Conservation (phyloP, 2,329 filamentous ascomycete genomes). For the Coniochaeta pulveracea region DNA sequence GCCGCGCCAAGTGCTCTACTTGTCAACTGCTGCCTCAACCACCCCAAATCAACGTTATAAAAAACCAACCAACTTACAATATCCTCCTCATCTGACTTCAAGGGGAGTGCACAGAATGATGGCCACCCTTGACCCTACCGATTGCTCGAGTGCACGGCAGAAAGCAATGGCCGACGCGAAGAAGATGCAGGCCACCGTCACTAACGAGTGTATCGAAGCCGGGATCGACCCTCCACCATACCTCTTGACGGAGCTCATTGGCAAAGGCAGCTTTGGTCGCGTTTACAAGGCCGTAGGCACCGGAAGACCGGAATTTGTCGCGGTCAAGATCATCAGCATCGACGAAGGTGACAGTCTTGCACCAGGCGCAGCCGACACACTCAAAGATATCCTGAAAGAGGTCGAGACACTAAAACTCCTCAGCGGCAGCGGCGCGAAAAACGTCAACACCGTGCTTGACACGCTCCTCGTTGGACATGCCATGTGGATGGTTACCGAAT, state of each 20-base stretch:
- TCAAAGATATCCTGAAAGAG: conserved; percentile 55
- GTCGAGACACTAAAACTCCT: conserved; percentile 58
- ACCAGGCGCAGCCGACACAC: conserved; percentile 50
- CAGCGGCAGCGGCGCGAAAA: conserved; percentile 59
- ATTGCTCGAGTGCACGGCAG: no score
- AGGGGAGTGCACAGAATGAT: no score
- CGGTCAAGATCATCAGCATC: conserved; percentile 70
- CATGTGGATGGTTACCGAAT: conserved; percentile 78
- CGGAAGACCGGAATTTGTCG: conserved; percentile 37
- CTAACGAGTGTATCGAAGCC: conserved; percentile 40
- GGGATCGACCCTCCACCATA: conserved; percentile 46
- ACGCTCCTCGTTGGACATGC: conserved; percentile 63
- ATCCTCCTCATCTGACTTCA: no score
- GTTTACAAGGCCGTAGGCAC: conserved; percentile 45
- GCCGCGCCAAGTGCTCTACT: no score
- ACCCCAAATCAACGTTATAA: no score
- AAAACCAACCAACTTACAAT: no score
- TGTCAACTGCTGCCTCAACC: no score
- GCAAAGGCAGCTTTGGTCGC: conserved; percentile 53
- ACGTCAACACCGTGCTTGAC: conserved; percentile 70
- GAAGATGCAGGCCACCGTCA: conserved; percentile 45
- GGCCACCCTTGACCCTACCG: conserved; percentile 20
- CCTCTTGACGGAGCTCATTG: conserved; percentile 51
- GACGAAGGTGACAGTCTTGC: conserved; percentile 60
- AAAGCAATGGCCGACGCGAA: conserved; percentile 48